A percentile compares a stretch with the other conserved stretches of the same genome.
phyloP scores from a whole-genome alignment of 2,329 filamentous ascomycete species.

The Geoglossum cookeanum region DNA sequence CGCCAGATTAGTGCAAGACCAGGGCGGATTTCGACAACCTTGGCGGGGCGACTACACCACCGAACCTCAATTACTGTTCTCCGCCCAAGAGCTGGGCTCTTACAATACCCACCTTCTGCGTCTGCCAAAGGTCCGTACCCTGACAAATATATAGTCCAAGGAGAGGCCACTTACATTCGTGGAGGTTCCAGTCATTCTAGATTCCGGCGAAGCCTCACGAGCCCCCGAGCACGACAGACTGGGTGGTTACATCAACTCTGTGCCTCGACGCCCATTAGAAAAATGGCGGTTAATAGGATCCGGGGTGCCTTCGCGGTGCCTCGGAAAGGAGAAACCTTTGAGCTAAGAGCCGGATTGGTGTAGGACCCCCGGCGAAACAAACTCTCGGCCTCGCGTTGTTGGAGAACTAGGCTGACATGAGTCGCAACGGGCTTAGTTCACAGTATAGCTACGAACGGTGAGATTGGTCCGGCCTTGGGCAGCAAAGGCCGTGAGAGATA shows the following conservation, averaged over 20 bases:
- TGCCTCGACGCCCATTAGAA: conserved; percentile 9
- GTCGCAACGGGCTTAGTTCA: conserved; percentile 35
- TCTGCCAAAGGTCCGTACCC: not conserved
- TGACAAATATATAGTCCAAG: not conserved
- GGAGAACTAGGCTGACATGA: conserved; percentile 19
- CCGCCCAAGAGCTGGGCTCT: not conserved
- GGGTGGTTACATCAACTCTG: not conserved
- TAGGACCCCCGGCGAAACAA: conserved; percentile 19
- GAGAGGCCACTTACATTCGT: not conserved
- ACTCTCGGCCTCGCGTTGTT: conserved; percentile 5
- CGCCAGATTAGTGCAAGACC: too few relatives aligned
- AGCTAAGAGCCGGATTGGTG: conserved; percentile 81
- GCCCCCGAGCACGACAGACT: not conserved
- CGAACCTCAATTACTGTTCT: not conserved
- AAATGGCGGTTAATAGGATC: conserved; percentile 92
- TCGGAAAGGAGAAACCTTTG: conserved; percentile 94
- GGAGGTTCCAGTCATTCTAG: not conserved
- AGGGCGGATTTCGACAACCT: too few relatives aligned
- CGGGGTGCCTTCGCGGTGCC: conserved; percentile 83
- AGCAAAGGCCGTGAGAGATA: not conserved
- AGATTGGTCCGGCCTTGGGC: not conserved
- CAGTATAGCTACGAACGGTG: conserved; percentile 94
- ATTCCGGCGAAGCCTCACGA: not conserved
- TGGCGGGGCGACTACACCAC: not conserved
- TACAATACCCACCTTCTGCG: not conserved